Percentiles rank a stretch among this genome's conserved stretches.
Conservation (phyloP, 768 basidiomycete species). For the Leccinum imitatum region DNA sequence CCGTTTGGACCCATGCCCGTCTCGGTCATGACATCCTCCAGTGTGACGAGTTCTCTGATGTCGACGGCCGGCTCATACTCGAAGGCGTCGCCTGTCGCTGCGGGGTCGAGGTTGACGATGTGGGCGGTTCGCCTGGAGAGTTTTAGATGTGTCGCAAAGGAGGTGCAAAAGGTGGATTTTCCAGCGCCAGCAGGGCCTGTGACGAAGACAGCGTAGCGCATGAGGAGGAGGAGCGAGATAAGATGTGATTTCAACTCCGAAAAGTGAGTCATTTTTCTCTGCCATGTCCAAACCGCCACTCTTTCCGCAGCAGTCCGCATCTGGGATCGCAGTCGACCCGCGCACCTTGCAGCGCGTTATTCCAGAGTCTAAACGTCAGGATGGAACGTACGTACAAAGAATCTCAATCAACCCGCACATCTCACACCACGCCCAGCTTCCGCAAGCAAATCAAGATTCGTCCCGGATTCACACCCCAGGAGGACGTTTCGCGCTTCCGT, state of each 20-base stretch:
- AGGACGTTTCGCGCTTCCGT: slow-evolving; percentile 87
- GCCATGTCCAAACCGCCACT: slow-evolving; percentile 77
- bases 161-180: slow-evolving; percentile 90
- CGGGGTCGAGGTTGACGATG: slow-evolving; percentile 97
- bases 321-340: slow-evolving; percentile 86
- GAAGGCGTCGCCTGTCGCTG: slow-evolving; percentile 81
- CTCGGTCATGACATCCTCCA: slow-evolving; percentile 96
- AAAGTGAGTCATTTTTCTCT: slow-evolving; percentile 8
- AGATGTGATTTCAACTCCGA: slow-evolving; percentile 33
- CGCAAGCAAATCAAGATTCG: slow-evolving; percentile 88
- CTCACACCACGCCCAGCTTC: slow-evolving; percentile 43
- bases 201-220: slow-evolving; percentile 88
- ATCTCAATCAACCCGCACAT: too few relatives aligned
- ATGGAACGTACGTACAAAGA: slow-evolving; percentile 63
- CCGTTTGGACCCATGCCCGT: slow-evolving; percentile 96
- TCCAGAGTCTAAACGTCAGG: slow-evolving; percentile 75
- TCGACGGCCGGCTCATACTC: slow-evolving; percentile 93
- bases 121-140: slow-evolving; percentile 82
- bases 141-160: slow-evolving; percentile 86
- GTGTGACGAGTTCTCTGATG: slow-evolving; percentile 86
- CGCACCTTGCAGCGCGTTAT: slow-evolving; percentile 85
- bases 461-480: slow-evolving; percentile 92
- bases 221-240: slow-evolving; percentile 10
- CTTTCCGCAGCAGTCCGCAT: slow-evolving; percentile 62
- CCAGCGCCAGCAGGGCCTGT: slow-evolving; percentile 98